These are phyloP conservation scores for Cryptosporidium viatorum DNA, from an alignment of 169 alveolate genomes.

Conservation along the genomic window DNA sequence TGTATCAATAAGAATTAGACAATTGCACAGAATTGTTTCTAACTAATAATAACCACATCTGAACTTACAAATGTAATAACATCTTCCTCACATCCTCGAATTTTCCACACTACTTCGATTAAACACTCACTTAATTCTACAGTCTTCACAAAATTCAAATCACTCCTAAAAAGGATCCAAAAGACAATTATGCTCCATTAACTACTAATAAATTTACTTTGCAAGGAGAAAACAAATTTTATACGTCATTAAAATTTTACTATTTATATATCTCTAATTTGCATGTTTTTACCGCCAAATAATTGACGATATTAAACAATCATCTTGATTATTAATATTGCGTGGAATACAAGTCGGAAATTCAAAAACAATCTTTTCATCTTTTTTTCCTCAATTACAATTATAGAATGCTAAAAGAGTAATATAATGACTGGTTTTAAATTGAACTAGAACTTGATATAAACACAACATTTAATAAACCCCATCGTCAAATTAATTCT, in stretches of 20 bases:
- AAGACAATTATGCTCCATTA: not conserved
- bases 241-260: not conserved
- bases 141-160: not conserved
- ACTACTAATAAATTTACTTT: not conserved
- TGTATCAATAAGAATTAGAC: too few species aligned
- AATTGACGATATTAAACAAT: not conserved
- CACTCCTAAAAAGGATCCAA: not conserved
- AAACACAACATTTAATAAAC: not conserved
- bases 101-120: too few species aligned
- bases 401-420: not conserved
- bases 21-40: too few species aligned
- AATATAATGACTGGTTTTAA: not conserved
- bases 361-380: not conserved
- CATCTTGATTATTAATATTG: not conserved
- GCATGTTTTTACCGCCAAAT: conserved; percentile 20
- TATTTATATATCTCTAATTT: not conserved
- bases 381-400: not conserved
- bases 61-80: too few species aligned
- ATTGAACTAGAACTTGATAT: not conserved
- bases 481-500: conserved; percentile 5
- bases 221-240: not conserved
- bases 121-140: too few species aligned
- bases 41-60: too few species aligned
- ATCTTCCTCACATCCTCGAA: too few species aligned
- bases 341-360: not conserved